Percentiles rank a stretch among this genome's conserved stretches.
These are phyloP conservation scores for Claviceps pazoutovae DNA, from an alignment of 2,329 filamentous ascomycete genomes.

Conservation along the genomic window DNA sequence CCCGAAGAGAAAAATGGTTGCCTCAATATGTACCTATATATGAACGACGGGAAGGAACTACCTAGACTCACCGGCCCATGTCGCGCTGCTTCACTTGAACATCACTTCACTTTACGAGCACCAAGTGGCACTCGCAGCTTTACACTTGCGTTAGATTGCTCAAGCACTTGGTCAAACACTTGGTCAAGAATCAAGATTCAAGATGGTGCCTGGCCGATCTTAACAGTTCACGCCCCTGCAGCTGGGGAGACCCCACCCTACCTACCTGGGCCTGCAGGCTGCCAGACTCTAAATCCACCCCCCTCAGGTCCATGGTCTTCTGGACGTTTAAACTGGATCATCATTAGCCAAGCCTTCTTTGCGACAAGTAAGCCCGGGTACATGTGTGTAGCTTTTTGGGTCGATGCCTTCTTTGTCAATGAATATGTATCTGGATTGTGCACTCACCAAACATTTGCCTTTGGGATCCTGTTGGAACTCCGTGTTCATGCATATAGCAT, in stretches of 20 bases:
- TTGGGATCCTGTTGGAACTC: slow-evolving; percentile 21
- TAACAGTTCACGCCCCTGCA: neutral
- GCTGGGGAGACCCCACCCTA: neutral
- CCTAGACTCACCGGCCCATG: neutral
- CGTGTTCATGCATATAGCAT: slow-evolving; percentile 22
- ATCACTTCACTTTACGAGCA: neutral
- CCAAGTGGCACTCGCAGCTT: neutral
- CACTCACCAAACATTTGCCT: slow-evolving; percentile 11
- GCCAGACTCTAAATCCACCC: neutral
- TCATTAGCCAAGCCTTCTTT: neutral
- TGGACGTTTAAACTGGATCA: neutral
- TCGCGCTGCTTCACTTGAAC: neutral
- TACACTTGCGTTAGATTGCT: neutral
- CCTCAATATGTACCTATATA: neutral
- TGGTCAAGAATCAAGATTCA: no score
- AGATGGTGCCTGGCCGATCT: neutral
- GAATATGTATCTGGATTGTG: slow-evolving; percentile 5
- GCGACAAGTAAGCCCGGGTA: neutral
- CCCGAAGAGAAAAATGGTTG: neutral
- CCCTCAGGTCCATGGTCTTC: slow-evolving; percentile 2
- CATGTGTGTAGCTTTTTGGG: neutral
- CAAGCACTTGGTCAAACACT: neutral
- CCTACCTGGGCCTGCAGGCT: no score
- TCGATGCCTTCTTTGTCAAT: slow-evolving; percentile 7
- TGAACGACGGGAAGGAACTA: neutral